These are phyloP conservation scores for Candida sp. DNA, from an alignment of 1,139 yeast species.

Conservation along the genomic window DNA sequence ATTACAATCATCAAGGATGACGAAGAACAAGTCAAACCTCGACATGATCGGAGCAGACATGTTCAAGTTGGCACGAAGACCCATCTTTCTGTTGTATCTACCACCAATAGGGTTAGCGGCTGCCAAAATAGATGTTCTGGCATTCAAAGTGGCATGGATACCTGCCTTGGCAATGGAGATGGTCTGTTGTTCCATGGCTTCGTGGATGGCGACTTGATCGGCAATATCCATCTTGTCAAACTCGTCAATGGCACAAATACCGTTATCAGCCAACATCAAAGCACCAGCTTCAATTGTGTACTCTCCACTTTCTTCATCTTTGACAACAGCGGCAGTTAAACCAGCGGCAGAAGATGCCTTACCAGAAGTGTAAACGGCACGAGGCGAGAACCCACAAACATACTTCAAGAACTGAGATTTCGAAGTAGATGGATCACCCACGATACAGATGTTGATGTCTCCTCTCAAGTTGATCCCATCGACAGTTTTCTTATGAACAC, in stretches of 20 bases:
- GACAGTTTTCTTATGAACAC: constrained; percentile 93
- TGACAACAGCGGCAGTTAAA: constrained; percentile 96
- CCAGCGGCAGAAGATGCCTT: constrained; percentile 99
- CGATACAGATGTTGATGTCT: constrained; percentile 95
- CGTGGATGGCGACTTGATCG: constrained; percentile 99
- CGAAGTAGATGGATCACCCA: constrained; percentile 98
- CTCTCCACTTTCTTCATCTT: constrained; percentile 98
- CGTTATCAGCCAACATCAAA: constrained; percentile 97
- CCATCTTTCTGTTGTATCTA: constrained; percentile 85
- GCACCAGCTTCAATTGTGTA: constrained; percentile 99
- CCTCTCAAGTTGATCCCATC: constrained; percentile 98
- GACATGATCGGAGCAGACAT: constrained; percentile 99
- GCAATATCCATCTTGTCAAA: constrained; percentile 96
- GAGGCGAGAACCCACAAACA: constrained; percentile 89
- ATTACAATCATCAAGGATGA: constrained; percentile 93
- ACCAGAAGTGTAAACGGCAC: constrained; percentile 98
- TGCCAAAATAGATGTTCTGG: constrained; percentile 94
- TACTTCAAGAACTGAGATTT: constrained; percentile 96
- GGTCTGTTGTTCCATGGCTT: constrained; percentile 99
- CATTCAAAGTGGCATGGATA: constrained; percentile 96
- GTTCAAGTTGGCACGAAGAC: constrained; percentile 84
- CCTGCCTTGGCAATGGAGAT: constrained; percentile 99
- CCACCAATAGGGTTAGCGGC: constrained; percentile 99
- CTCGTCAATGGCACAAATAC: constrained; percentile 98
- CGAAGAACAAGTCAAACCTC: constrained; percentile 95